These are phyloP conservation scores for Vickermania ingenoplastis DNA, from an alignment of 208 protist species.

Conservation along the genomic window DNA sequence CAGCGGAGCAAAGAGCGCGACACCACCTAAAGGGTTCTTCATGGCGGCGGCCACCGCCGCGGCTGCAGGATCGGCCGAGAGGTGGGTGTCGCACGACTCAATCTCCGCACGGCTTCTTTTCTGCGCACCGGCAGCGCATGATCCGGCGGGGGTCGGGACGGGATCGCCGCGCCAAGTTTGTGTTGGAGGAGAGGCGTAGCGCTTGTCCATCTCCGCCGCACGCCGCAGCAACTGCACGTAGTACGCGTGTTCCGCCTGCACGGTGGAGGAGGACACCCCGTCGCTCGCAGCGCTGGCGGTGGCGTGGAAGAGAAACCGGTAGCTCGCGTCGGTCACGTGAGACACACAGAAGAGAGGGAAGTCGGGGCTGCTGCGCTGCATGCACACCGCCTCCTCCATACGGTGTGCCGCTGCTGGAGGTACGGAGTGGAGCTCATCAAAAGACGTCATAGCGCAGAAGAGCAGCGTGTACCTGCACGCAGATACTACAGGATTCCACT, in stretches of 20 bases:
- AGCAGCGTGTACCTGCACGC: no score
- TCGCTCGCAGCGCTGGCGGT: slow-evolving; percentile 6
- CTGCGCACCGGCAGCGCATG: background rate
- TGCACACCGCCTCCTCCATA: slow-evolving; percentile 14
- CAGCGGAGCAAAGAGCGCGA: background rate
- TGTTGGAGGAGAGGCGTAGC: no score
- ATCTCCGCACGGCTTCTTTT: background rate
- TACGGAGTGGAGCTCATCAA: no score
- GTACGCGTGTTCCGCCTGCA: slow-evolving; percentile 1
- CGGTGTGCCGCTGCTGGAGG: no score
- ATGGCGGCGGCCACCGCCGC: no score
- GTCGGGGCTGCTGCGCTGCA: slow-evolving; percentile 28
- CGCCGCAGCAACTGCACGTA: background rate
- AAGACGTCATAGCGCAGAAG: no score
- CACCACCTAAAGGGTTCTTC: no score
- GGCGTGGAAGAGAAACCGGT: slow-evolving; percentile 27
- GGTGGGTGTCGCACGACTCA: background rate
- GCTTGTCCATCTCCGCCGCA: background rate
- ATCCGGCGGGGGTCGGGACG: no score
- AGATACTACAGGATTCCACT: no score
- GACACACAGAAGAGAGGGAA: slow-evolving; percentile 38
- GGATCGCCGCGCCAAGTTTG: no score
- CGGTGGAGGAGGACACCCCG: slow-evolving; percentile 9
- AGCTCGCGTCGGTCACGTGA: slow-evolving; percentile 21
- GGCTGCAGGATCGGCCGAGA: background rate